Percentiles rank a stretch among this genome's conserved stretches.
Conservation (phyloP, 2,329 filamentous ascomycete genomes). For the Pyricularia grisea region DNA sequence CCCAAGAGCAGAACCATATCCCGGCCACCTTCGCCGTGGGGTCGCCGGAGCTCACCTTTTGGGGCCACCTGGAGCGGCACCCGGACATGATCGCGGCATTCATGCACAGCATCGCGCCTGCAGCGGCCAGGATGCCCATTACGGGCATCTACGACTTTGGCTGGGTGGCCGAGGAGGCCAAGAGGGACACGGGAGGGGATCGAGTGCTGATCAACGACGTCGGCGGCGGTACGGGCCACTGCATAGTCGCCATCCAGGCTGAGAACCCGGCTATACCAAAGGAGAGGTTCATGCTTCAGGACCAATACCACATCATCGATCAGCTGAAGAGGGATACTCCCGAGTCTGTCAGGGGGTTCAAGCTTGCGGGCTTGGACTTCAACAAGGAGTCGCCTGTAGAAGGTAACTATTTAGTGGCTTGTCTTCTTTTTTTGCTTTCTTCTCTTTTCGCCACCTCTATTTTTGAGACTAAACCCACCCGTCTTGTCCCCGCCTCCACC, state of each 20-base stretch:
- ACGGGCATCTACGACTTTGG: conserved; percentile 13
- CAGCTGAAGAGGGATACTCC: conserved; percentile 5
- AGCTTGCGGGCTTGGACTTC: conserved; percentile 19
- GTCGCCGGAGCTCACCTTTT: conserved; percentile 19
- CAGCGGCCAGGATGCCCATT: conserved; percentile 8
- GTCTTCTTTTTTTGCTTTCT: background rate
- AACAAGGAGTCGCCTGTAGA: conserved; percentile 16
- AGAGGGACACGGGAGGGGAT: background rate
- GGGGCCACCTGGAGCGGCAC: conserved; percentile 18
- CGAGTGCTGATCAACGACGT: conserved; percentile 12
- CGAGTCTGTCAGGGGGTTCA: conserved; percentile 9
- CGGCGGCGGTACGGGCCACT: conserved; percentile 13
- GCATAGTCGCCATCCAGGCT: conserved; percentile 9
- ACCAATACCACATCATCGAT: conserved; percentile 11
- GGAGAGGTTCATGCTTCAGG: conserved; percentile 14
- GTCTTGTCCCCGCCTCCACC: background rate
- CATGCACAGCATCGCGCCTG: conserved; percentile 11
- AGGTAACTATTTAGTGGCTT: conserved; percentile 9
- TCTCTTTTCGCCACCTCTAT: background rate
- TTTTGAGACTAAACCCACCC: background rate
- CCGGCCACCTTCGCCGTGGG: conserved; percentile 18
- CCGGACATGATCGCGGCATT: conserved; percentile 15
- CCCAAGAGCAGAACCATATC: conserved; percentile 15
- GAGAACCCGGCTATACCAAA: conserved; percentile 12
- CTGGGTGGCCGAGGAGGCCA: conserved; percentile 13